A percentile compares a stretch with the other conserved stretches of the same genome.
These are phyloP conservation scores for Cryptosporidium muris DNA, from an alignment of 169 alveolate species.

Conservation along the genomic window DNA sequence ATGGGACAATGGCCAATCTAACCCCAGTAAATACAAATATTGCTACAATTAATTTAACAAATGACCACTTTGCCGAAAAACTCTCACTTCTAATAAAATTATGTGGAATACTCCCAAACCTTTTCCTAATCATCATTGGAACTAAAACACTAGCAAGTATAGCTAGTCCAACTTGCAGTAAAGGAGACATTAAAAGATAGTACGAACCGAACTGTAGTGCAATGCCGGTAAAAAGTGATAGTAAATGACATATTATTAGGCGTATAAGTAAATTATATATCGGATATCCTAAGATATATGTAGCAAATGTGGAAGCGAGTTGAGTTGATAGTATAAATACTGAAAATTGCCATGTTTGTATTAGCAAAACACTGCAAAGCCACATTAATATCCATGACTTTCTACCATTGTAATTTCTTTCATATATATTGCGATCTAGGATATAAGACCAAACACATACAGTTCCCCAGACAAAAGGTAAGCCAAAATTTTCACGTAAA, in stretches of 20 bases:
- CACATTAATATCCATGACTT: constrained; percentile 30
- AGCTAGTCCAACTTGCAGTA: constrained; percentile 28
- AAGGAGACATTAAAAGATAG: constrained; percentile 31
- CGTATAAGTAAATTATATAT: background rate
- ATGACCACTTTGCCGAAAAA: background rate
- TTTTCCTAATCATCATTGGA: background rate
- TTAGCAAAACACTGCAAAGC: constrained; percentile 5
- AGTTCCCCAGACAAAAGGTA: constrained; percentile 76
- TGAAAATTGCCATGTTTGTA: constrained; percentile 65
- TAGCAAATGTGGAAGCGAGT: constrained; percentile 10
- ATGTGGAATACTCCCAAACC: background rate
- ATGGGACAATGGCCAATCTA: constrained; percentile 14
- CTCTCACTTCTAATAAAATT: background rate
- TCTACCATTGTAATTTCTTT: background rate
- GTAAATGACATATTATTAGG: constrained; percentile 2
- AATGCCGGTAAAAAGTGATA: constrained; percentile 3
- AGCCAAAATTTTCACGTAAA: constrained; percentile 76
- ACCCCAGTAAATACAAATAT: background rate
- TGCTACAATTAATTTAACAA: constrained; percentile 4
- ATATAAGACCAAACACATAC: constrained; percentile 17
- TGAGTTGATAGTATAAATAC: constrained; percentile 47
- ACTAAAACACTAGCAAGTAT: background rate
- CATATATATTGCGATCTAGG: background rate
- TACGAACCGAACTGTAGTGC: constrained; percentile 16
- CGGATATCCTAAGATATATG: constrained; percentile 40